These are phyloP conservation scores for Fonsecaea pedrosoi DNA, from an alignment of 2,329 filamentous ascomycete genomes.

Conservation along the genomic window DNA sequence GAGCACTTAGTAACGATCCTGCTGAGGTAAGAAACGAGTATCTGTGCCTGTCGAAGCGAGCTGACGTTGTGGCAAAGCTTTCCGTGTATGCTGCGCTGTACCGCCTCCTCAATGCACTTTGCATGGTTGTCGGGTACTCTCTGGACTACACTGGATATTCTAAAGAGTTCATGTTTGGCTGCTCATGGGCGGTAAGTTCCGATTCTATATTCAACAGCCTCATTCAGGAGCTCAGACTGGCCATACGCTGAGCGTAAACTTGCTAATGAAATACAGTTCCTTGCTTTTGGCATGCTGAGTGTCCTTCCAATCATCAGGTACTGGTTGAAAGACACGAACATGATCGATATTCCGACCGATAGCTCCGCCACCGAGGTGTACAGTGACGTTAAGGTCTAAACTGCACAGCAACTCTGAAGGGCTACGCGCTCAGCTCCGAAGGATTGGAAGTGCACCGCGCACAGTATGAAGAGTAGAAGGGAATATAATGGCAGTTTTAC, in stretches of 20 bases:
- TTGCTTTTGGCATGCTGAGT: neutral
- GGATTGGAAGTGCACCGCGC: too few species aligned
- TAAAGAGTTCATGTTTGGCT: neutral
- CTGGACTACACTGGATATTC: neutral
- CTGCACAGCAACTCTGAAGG: too few species aligned
- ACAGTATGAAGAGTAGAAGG: too few species aligned
- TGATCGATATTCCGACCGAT: too few species aligned
- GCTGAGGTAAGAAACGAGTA: neutral
- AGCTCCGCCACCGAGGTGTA: too few species aligned
- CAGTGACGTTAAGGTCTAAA: too few species aligned
- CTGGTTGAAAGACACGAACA: conserved; percentile 7
- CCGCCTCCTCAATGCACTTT: neutral
- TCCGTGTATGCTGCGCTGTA: neutral
- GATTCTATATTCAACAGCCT: too few species aligned
- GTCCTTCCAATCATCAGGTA: neutral
- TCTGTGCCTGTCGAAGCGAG: too few species aligned
- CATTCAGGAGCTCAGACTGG: too few species aligned
- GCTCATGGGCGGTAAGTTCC: neutral
- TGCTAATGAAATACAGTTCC: neutral
- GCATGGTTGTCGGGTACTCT: neutral
- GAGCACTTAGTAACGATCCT: neutral
- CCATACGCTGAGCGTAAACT: neutral
- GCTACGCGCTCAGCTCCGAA: too few species aligned
- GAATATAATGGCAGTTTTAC: too few species aligned
- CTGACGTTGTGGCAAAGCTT: neutral